Base-by-base conservation (phyloP, 164 flowering plant genomes). In the Stephania yunnanensis region DNA sequence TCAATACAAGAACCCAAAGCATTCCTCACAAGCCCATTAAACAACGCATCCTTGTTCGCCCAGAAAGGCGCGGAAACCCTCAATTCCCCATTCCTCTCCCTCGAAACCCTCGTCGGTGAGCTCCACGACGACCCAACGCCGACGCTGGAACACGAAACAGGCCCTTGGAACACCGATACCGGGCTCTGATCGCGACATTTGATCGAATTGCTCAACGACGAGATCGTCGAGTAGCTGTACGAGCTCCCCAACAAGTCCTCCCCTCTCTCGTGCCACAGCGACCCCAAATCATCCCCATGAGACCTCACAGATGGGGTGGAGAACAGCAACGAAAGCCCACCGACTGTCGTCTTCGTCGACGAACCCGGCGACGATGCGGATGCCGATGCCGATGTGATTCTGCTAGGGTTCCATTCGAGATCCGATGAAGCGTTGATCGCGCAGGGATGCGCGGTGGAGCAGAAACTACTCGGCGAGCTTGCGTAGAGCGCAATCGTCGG, bases 401-500 rank as follows among this genome's bases (percentile, higher is more conserved):
- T 36, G 42, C 4, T 80, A 29, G 85, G 80, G 76, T 79, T 83
- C 66, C 89, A 65, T 0, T 92, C 99, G 69, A 83, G 88, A 44
- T 95, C 98, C 46, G 82, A 79, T 1, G 91, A 87, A 4, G 91
- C 84, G 63, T 83, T 87, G 84, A 89, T 83, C 80, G 84, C 87
- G 76, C 85, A 85, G 0, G 89, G 89, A 73, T 88, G 86, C 50
- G 98, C 77, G 58, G 91, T 71, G 0, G 97, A 86, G 77, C 90
- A 89, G 29, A 92, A 87, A 77, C 87, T 82, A 82, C 94, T 85
- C 1, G 99, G 91, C 10, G 97, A 89, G 72, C 87, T 89, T 15
- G 94, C 92, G 76, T 91, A 91, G 1, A 95, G 78, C 31, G 95
- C 99, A 10, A 95, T 90, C 13, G 97, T 85, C 9, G 98, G 87